phyloP scores from a whole-genome alignment of 257 asterid species.

The Solanum peruvianum region DNA sequence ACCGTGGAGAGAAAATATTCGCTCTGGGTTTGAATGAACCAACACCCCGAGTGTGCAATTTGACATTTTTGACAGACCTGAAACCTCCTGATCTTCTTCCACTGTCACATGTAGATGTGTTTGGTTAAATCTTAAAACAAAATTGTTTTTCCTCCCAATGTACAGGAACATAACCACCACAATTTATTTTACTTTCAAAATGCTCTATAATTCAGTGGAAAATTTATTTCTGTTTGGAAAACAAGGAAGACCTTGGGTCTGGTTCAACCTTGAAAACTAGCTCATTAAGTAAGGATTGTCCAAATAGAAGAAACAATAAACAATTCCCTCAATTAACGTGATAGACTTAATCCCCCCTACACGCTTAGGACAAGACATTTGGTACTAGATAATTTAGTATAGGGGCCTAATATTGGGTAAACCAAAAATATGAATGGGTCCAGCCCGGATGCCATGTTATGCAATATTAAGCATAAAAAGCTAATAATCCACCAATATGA shows the following conservation, averaged over 20 bases:
- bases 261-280: neutral
- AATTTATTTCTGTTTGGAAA: neutral
- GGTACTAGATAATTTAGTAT: neutral
- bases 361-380: neutral
- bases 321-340: neutral
- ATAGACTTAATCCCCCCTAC: neutral
- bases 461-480: neutral
- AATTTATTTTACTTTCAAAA: neutral
- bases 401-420: neutral
- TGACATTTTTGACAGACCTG: neutral
- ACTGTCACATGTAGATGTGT: neutral
- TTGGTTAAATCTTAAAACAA: neutral
- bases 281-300: neutral
- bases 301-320: neutral
- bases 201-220: neutral
- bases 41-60: neutral
- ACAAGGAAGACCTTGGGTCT: neutral
- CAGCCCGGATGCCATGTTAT: neutral
- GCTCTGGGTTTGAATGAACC: neutral
- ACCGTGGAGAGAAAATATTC: neutral
- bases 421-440: neutral
- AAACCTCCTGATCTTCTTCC: neutral
- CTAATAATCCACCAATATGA: neutral
- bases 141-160: neutral
- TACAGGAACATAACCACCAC: neutral